These are phyloP conservation scores for Fragilariopsis cylindrus DNA, from an alignment of 108 stramenopile genomes.

Conservation along the genomic window DNA sequence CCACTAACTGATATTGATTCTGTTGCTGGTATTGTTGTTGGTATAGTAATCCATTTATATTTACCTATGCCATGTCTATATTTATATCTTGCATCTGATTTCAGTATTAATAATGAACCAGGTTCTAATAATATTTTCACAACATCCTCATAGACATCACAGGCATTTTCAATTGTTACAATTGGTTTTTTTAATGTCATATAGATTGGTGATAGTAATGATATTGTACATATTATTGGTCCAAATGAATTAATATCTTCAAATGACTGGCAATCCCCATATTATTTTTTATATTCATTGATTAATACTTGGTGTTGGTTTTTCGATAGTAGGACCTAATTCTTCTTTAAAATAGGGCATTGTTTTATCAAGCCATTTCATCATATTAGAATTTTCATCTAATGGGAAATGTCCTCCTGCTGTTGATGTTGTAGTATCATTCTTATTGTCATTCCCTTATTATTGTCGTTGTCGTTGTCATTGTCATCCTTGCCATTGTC, in stretches of 20 bases:
- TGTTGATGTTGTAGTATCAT: neutral
- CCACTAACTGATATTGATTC: neutral
- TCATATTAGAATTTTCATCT: conserved; percentile 4
- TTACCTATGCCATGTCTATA: conserved; percentile 29
- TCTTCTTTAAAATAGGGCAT: conserved; percentile 7
- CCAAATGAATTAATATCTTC: conserved; percentile 31
- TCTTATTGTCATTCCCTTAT: no score
- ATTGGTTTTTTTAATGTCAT: conserved; percentile 32
- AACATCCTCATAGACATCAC: conserved; percentile 24
- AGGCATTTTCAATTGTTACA: neutral
- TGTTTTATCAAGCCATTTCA: conserved; percentile 4
- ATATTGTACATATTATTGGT: conserved; percentile 15
- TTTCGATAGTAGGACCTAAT: neutral
- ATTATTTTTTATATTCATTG: conserved; percentile 34
- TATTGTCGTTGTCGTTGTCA: neutral
- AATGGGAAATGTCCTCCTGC: no score
- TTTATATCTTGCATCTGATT: conserved; percentile 20
- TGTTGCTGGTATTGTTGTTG: no score
- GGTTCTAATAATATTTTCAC: conserved; percentile 28
- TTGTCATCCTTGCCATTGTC: neutral
- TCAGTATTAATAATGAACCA: conserved; percentile 25
- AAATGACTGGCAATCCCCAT: conserved; percentile 32
- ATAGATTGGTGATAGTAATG: conserved; percentile 21
- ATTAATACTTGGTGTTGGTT: conserved; percentile 27
- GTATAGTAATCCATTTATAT: conserved; percentile 22